phyloP scores from a whole-genome alignment of 768 basidiomycete genomes.

The Daedaleopsis sinensis region DNA sequence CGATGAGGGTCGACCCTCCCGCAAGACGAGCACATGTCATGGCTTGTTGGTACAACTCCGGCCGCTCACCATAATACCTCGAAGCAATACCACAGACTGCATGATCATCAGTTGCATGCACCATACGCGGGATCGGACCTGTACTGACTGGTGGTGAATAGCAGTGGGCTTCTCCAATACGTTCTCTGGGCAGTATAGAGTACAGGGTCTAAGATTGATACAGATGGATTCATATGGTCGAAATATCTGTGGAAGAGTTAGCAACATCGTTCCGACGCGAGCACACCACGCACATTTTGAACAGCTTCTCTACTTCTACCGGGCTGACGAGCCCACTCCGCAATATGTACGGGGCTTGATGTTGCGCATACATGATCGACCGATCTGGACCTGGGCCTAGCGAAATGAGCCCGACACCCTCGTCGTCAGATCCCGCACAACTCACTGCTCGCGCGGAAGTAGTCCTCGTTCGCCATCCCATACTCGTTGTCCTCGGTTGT shows the following conservation, averaged over 20 bases:
- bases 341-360: conserved; percentile 67
- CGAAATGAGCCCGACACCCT: background rate
- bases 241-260: conserved; percentile 55
- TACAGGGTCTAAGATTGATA: conserved; percentile 78
- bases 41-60: conserved; percentile 66
- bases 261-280: background rate
- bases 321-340: conserved; percentile 63
- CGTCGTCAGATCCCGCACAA: background rate
- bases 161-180: conserved; percentile 83
- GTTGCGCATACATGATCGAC: conserved; percentile 44
- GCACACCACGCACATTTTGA: conserved; percentile 57
- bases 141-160: conserved; percentile 86
- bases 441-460: conserved; percentile 64
- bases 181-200: conserved; percentile 85
- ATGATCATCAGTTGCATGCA: background rate
- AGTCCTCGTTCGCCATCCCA: conserved; percentile 68
- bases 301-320: conserved; percentile 70
- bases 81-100: conserved; percentile 88
- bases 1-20: conserved; percentile 75
- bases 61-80: conserved; percentile 72
- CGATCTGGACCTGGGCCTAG: conserved; percentile 31
- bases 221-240: conserved; percentile 75
- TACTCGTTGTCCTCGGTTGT: conserved; percentile 49
- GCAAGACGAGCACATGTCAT: conserved; percentile 80
- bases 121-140: background rate